Base-by-base conservation (phyloP, 1,284 basidiomycete genomes). In the Cutaneotrichosporon spelunceum region DNA sequence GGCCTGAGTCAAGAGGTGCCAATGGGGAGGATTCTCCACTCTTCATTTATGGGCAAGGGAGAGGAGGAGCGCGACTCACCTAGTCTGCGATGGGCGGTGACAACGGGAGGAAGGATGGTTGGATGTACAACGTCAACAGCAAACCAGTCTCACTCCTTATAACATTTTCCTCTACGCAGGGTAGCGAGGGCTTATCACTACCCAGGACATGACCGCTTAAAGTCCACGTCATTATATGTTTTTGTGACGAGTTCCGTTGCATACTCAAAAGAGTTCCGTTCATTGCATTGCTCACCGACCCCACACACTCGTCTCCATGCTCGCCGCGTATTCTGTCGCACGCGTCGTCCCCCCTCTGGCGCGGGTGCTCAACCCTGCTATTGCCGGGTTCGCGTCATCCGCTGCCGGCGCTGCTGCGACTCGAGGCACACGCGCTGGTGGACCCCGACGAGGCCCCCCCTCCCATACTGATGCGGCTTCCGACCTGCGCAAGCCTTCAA, bases 1-100 rank as follows among this genome's bases (percentile, higher is more conserved):
- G 34, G 66, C 70, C 75, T 76, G 70, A 70, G 70, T 72, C 75
- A 76, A 76, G 75, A 76, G 75, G 75, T 76, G 75, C 75, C 75
- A 76, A 71, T 71, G 72, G 75, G 72, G 73, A 67, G 71, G 54
- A 66, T 62, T 55, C 70, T 67, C 73, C 72, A 69, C 75, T 76
- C 75, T 76, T 76, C 75, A 76, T 70, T 70, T 70, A 64, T 66
- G 24, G n/a, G n/a, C n/a, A n/a, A n/a, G n/a, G n/a, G n/a, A 24
- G 61, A 59, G 29, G 30, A 34, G 56, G 36, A 33, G 54, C n/a
- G 39, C 39, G 26, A 23, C 44, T 47, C 44, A 47, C 30, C 55
- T 45, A 24, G 45, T 42, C 39, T 13, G 27, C 1, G 9, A 47
- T 23, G n/a, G 13, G 1, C 16, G 16, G 27, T 16, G 8, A n/a